Percentiles rank a stretch among this genome's conserved stretches.
Evolutionary conservation across 495 filamentous ascomycete genomes (phyloP).

Genomic region (Cryomyces minteri): DNA sequence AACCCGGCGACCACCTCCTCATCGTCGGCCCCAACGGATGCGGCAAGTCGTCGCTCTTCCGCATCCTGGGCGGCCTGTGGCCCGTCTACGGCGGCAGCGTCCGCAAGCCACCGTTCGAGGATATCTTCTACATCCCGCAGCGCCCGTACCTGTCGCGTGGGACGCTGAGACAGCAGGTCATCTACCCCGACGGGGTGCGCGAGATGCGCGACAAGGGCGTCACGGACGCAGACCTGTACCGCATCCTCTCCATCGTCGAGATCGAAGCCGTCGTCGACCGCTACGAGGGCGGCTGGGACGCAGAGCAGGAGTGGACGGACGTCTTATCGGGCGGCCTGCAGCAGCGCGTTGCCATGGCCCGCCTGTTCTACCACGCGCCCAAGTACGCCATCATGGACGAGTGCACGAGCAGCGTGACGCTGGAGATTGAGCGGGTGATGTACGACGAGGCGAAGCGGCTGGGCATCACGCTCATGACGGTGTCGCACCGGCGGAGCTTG

Average conservation of each 20-base stretch:
- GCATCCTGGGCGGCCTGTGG: slow-evolving; percentile 92
- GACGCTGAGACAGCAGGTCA: slow-evolving; percentile 83
- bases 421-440: slow-evolving; percentile 89
- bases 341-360: slow-evolving; percentile 94
- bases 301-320: slow-evolving; percentile 91
- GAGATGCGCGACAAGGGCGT: slow-evolving; percentile 74
- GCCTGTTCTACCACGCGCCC: slow-evolving; percentile 87
- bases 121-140: slow-evolving; percentile 98
- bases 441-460: slow-evolving; percentile 87
- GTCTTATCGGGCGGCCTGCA: slow-evolving; percentile 79
- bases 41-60: slow-evolving; percentile 88
- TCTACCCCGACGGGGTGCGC: slow-evolving; percentile 78
- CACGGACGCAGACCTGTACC: slow-evolving; percentile 62
- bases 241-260: slow-evolving; percentile 58
- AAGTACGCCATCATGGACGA: slow-evolving; percentile 92
- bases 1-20: slow-evolving; percentile 72
- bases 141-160: slow-evolving; percentile 83
- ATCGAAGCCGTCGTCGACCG: slow-evolving; percentile 72
- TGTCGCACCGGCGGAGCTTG: slow-evolving; percentile 73
- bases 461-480: slow-evolving; percentile 91
- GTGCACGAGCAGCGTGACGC: slow-evolving; percentile 82
- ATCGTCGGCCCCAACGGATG: slow-evolving; percentile 96
- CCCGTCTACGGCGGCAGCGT: slow-evolving; percentile 95
- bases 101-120: slow-evolving; percentile 66
- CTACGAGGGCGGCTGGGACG: slow-evolving; percentile 65